Evolutionary conservation across 75 land plant genomes (phyloP).

Genomic region (Pseudotsuga menziesii): DNA sequence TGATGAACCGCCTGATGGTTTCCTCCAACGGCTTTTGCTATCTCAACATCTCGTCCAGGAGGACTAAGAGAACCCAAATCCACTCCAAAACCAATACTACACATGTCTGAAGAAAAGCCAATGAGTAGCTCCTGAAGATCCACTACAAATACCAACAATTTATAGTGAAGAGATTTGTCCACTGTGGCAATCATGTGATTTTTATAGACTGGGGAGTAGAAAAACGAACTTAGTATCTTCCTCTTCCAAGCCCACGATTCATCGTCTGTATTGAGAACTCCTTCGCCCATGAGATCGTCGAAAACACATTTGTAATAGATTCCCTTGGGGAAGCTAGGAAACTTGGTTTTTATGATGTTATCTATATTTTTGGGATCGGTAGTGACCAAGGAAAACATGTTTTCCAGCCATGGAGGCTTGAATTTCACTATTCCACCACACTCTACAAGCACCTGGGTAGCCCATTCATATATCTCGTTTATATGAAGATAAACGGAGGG

Average conservation of each 20-base stretch:
- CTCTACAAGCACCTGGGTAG: constrained; percentile 8
- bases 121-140: constrained; percentile 39
- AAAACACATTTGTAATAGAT: not conserved
- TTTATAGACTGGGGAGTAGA: constrained; percentile 1
- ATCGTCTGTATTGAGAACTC: constrained; percentile 22
- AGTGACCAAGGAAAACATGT: constrained; percentile 4
- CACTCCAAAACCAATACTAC: constrained; percentile 21
- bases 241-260: constrained; percentile 4
- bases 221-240: constrained; percentile 8
- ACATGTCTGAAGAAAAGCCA: constrained; percentile 33
- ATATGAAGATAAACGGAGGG: constrained; percentile 1
- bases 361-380: constrained; percentile 14
- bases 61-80: constrained; percentile 13
- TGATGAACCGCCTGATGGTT: constrained; percentile 16
- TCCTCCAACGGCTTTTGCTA: constrained; percentile 9
- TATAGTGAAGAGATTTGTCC: not conserved
- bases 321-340: constrained; percentile 23
- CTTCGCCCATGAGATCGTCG: constrained; percentile 22
- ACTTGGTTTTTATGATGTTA: constrained; percentile 20
- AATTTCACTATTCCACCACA: constrained; percentile 10
- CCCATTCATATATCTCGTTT: constrained; percentile 13
- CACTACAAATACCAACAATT: constrained; percentile 5
- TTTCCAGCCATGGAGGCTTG: not conserved
- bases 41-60: not conserved
- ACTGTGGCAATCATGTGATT: not conserved